These are phyloP conservation scores for Sanghuangporus baumii DNA, from an alignment of 1,284 basidiomycete species.

Conservation along the genomic window DNA sequence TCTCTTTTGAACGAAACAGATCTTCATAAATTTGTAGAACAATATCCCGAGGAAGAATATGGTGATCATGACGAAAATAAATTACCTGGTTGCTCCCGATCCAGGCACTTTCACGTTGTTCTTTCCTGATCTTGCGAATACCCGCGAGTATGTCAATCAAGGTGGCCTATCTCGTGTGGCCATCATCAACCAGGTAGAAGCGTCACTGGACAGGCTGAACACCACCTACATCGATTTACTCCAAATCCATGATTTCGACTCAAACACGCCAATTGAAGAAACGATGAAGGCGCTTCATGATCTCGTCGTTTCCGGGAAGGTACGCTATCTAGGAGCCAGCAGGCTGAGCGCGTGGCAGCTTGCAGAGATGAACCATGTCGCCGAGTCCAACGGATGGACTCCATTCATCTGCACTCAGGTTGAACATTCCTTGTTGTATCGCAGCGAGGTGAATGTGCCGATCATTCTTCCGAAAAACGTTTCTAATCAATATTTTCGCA, in stretches of 20 bases:
- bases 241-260: conserved; percentile 35
- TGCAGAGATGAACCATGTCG: conserved; percentile 25
- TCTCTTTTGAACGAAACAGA: conserved; percentile 10
- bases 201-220: conserved; percentile 28
- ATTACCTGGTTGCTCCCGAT: conserved; percentile 16
- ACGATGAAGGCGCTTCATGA: conserved; percentile 40
- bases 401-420: conserved; percentile 35
- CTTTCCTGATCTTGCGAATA: conserved; percentile 17
- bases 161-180: conserved; percentile 31
- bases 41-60: conserved; percentile 39
- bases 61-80: conserved; percentile 30
- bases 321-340: conserved; percentile 36
- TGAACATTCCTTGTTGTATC: conserved; percentile 33
- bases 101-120: conserved; percentile 4
- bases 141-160: conserved; percentile 32
- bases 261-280: conserved; percentile 31
- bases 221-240: conserved; percentile 34
- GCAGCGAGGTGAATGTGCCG: conserved; percentile 30
- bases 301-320: conserved; percentile 34
- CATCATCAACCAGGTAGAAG: conserved; percentile 34
- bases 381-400: conserved; percentile 28
- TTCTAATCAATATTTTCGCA: not conserved
- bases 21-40: conserved; percentile 19
- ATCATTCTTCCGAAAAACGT: not conserved
- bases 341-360: conserved; percentile 33